Evolutionary conservation across 2,329 filamentous ascomycete species (phyloP), one percentile per base, ranked within the genome.

Genomic region (Verticillium isaacii): DNA sequence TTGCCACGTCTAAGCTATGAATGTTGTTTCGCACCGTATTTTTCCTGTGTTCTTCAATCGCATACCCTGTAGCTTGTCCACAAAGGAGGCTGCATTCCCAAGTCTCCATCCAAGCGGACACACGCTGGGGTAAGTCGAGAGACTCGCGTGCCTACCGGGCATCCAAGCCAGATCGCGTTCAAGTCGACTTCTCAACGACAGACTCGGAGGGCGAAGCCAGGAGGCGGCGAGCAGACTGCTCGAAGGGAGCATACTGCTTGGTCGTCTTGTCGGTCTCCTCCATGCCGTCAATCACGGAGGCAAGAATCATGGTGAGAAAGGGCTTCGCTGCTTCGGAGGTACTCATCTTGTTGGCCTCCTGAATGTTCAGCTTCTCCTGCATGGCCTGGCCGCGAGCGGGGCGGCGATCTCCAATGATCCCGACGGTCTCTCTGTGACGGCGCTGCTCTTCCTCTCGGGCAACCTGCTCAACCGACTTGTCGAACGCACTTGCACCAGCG

Each of bases 231-330:
- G 45, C 60, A 19, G 59, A 62, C 29, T 65, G 56, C 34, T 52
- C 52, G 59, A 56, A 63, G 32, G 59, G 59, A 29, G 57, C 23
- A 32, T 59, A 63, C 11, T 17, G 32, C 15, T 25, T 55, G 11
- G 36, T 39, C 17, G 41, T 45, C 50, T 54, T 52, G 12, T 56
- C 60, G 19, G 41, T 25, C 59, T 34, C 62, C 37, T 65, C 63
- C 29, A 62, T 36, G 37, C 63, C 57, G 37, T 57, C 60, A 25
- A 63, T n/a, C 12, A 79, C 25, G 12, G 41, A 50, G 2, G 62
- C 5, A 71, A 71, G 23, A 69, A 72, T 70, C 74, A 81, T 75
- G 57, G 73, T 76, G 11, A 84, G 60, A 12, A 83, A 70, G 2
- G 79, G 78, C 14, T 71, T 68, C 12, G 74, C 72, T 59, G 80